Evolutionary conservation across 306 rosid species (phyloP), one percentile per base, ranked within the genome.

Genomic region (Datisca glomerata): DNA sequence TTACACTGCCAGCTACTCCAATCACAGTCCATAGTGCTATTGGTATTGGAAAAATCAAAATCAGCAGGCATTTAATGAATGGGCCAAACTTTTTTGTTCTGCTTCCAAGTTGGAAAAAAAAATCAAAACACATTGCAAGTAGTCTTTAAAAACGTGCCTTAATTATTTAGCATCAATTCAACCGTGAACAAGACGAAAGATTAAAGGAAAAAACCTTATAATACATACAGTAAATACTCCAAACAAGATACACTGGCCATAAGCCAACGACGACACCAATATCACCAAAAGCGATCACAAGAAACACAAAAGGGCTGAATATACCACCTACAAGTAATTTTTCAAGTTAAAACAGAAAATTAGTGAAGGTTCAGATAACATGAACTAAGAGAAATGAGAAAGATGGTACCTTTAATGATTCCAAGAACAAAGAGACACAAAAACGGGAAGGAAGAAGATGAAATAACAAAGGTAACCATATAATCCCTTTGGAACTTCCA

Each of bases 161-260:
- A n/a, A n/a, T n/a, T n/a, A n/a, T n/a, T n/a, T n/a, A n/a, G n/a
- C n/a, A n/a, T n/a, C n/a, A n/a, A n/a, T n/a, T n/a, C n/a, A n/a
- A n/a, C n/a, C n/a, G n/a, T n/a, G 5, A n/a, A n/a, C n/a, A n/a
- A n/a, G n/a, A n/a, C n/a, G 18, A 27, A 36, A 28, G 24, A 18
- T 12, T 43, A 25, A n/a, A 46, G 22, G 27, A 17, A 12, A 27
- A 6, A n/a, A 56, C 53, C 62, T 56, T 36, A 22, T 56, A 11
- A 56, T 22, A 31, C 53, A 56, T 27, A 24, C 6, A 45, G 36
- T 56, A 24, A 22, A n/a, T n/a, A n/a, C n/a, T n/a, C n/a, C n/a
- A n/a, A n/a, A n/a, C n/a, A n/a, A n/a, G n/a, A n/a, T n/a, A 44
- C 62, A 56, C 39, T 0, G 62, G 53, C 62, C 28, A 45, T 25